These are phyloP conservation scores for Mycena haematopus DNA, from an alignment of 768 basidiomycete genomes.

Conservation along the genomic window DNA sequence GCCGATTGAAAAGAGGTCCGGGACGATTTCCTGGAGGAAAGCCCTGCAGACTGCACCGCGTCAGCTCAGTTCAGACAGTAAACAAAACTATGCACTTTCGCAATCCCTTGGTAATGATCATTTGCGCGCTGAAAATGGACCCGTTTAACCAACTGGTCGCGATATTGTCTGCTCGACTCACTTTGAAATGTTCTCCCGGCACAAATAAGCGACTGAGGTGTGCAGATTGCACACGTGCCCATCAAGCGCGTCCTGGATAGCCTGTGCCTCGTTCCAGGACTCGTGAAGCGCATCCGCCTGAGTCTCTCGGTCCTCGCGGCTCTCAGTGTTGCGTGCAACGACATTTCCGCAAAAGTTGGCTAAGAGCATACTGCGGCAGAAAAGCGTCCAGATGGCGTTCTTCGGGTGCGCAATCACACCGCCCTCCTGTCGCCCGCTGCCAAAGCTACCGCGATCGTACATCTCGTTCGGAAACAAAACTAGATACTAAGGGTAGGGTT, in stretches of 20 bases:
- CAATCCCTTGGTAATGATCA: conserved; percentile 52
- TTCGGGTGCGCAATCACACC: conserved; percentile 48
- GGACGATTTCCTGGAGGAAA: conserved; percentile 10
- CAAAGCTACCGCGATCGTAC: conserved; percentile 31
- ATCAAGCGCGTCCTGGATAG: conserved; percentile 54
- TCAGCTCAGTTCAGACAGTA: not conserved
- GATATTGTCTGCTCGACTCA: conserved; percentile 35
- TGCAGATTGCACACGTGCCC: conserved; percentile 58
- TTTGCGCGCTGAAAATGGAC: conserved; percentile 46
- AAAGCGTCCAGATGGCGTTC: conserved; percentile 63
- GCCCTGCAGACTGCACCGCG: conserved; percentile 17
- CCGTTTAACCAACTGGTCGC: not conserved
- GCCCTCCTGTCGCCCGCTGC: conserved; percentile 18
- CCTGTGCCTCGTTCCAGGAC: conserved; percentile 54
- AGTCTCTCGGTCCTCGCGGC: conserved; percentile 43
- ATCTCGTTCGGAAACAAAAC: conserved; percentile 61
- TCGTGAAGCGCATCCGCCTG: conserved; percentile 52
- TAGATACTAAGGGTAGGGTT: conserved; percentile 34
- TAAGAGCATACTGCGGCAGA: conserved; percentile 62
- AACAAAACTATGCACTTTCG: conserved; percentile 44
- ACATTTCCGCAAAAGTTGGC: conserved; percentile 38
- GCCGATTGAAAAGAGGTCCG: conserved; percentile 22
- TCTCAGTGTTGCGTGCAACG: conserved; percentile 30
- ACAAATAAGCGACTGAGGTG: conserved; percentile 51
- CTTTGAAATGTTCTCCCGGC: conserved; percentile 59